phyloP scores from a whole-genome alignment of 257 asterid species.

The Nicotiana noctiflora region DNA sequence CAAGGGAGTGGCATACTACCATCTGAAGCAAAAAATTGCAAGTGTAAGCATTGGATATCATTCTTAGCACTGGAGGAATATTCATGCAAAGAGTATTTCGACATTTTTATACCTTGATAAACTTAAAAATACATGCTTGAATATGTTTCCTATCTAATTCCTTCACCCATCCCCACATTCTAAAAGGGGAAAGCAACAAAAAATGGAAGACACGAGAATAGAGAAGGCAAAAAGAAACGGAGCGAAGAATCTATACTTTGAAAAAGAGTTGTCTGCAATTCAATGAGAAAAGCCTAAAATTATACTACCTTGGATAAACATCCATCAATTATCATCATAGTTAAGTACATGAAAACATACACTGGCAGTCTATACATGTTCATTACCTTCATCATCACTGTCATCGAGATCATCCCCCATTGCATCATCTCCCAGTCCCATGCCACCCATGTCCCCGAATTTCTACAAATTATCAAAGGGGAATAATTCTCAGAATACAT shows the following conservation, averaged over 20 bases:
- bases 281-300: background rate
- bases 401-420: conserved; percentile 70
- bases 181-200: background rate
- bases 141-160: background rate
- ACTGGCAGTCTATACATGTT: conserved; percentile 3
- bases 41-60: too few species aligned
- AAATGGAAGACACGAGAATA: too few species aligned
- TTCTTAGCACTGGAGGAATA: background rate
- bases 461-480: conserved; percentile 32
- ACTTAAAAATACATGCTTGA: background rate
- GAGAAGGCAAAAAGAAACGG: too few species aligned
- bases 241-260: too few species aligned
- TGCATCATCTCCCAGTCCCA: conserved; percentile 17
- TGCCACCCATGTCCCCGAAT: conserved; percentile 52
- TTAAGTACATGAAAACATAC: too few species aligned
- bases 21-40: too few species aligned
- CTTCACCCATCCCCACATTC: background rate
- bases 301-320: too few species aligned
- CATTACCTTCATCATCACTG: conserved; percentile 78
- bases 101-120: background rate
- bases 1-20: too few species aligned
- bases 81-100: too few species aligned
- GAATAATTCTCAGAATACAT: conserved; percentile 17
- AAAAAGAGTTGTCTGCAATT: background rate
- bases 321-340: too few species aligned